Evolutionary conservation across 2,329 filamentous ascomycete genomes (phyloP), one percentile per base, ranked within the genome.

Genomic region (Didymella lethalis): DNA sequence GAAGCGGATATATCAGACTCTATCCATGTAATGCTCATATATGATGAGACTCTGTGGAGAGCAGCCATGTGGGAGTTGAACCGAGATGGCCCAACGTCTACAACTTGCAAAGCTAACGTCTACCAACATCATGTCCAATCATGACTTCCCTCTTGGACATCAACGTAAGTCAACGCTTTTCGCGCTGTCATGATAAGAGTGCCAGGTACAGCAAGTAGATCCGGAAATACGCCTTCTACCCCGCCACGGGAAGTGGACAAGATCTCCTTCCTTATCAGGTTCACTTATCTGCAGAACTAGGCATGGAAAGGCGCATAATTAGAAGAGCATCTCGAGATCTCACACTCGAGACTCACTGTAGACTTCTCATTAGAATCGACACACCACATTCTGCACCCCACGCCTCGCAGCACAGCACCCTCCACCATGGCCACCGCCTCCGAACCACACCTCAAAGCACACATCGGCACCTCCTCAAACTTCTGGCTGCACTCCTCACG

Each of bases 401-500:
- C 12, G 32, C 32, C 16, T n/a, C 14, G 7, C 2, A 36, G 32
- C 7, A 7, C 32, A 36, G 5, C 32, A 36, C 32, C 32, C 3
- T 14, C 12, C 32, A 36, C 16, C 32, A 36, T 36, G 32, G 16
- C 16, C 32, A 31, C n/a, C 16, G 31, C 31, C 23, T 23, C 48
- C 4, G 10, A 14, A 6, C n/a, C 36, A 2, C 38, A 59, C 28
- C 70, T 71, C 34, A 75, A 75, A 67, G 70, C 77, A 34, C 59
- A 80, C 51, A 79, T 83, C 57, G 81, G 81, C 59, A 72, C 74
- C 40, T 58, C 67, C 10, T 63, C 69, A 16, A 79, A 78, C 64
- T 81, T 81, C 70, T 83, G 81, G 81, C 73, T 79, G 5, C 79
- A 81, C 64, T 78, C 77, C 36, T 72, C 75, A 2, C 57, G 57